Evolutionary conservation across 441 rosid genomes (phyloP).

Genomic region (Lepidium campestre): DNA sequence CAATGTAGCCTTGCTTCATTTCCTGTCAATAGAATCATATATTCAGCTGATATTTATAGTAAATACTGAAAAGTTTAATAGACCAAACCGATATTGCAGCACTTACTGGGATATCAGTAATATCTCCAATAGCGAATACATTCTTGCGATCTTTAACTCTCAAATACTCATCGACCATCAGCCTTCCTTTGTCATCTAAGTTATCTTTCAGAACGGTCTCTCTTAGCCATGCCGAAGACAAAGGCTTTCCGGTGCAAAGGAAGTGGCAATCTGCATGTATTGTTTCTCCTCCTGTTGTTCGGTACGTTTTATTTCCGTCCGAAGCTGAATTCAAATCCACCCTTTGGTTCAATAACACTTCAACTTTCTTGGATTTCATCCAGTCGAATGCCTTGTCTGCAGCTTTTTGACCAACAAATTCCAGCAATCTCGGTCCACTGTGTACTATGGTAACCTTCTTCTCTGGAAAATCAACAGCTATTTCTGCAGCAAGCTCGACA

Average conservation of each 20-base stretch:
- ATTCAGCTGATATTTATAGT: neutral
- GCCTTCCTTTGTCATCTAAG: constrained; percentile 54
- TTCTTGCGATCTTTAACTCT: constrained; percentile 50
- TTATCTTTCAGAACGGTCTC: constrained; percentile 44
- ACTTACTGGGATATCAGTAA: constrained; percentile 67
- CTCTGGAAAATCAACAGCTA: constrained; percentile 67
- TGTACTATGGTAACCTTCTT: constrained; percentile 80
- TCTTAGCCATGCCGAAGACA: constrained; percentile 61
- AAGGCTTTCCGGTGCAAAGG: constrained; percentile 54
- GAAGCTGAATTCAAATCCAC: constrained; percentile 43
- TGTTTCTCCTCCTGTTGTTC: constrained; percentile 55
- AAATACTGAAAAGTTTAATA: neutral
- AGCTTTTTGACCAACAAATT: constrained; percentile 66
- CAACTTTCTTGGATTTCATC: constrained; percentile 62
- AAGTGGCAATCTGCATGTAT: constrained; percentile 69
- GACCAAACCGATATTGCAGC: neutral
- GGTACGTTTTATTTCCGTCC: constrained; percentile 41
- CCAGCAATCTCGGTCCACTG: constrained; percentile 69
- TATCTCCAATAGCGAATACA: constrained; percentile 67
- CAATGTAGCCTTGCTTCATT: constrained; percentile 72
- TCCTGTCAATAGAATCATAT: constrained; percentile 38
- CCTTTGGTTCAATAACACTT: constrained; percentile 54
- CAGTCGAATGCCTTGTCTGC: constrained; percentile 55
- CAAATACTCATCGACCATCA: constrained; percentile 64
- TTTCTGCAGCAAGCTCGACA: constrained; percentile 85